Conservation (phyloP, 345 rosid species). For the Rhizophora mangle region DNA sequence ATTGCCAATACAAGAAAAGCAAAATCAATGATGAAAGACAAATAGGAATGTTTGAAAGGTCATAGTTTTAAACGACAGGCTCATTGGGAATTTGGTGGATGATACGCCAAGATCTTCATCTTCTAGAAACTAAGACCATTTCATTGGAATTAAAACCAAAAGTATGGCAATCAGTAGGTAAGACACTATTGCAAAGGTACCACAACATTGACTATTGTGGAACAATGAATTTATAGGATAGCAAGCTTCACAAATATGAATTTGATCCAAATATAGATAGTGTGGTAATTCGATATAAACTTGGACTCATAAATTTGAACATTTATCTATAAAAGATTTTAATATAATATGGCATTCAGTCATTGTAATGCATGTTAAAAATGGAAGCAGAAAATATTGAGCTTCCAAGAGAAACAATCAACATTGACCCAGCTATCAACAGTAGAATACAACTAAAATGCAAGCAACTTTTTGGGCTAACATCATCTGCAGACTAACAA, state of each 20-base stretch:
- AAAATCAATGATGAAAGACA: neutral
- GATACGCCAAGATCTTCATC: neutral
- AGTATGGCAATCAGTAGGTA: too few species aligned
- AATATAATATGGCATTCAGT: neutral
- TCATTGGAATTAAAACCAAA: neutral
- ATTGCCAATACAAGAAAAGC: slow-evolving; percentile 28
- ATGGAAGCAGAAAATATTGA: neutral
- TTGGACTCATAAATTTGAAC: neutral
- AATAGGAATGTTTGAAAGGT: neutral
- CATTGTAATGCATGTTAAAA: neutral
- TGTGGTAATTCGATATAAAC: neutral
- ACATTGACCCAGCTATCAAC: neutral
- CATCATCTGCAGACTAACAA: too few species aligned
- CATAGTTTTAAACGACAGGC: too few species aligned
- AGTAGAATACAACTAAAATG: neutral
- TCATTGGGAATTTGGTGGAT: too few species aligned
- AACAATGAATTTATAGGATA: neutral
- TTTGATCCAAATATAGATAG: neutral
- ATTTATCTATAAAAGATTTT: neutral
- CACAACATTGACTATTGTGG: too few species aligned
- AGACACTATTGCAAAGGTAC: too few species aligned
- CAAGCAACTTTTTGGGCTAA: neutral
- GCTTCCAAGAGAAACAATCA: neutral
- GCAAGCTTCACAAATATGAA: too few species aligned
- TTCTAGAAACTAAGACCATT: neutral